Evolutionary conservation across 2,329 filamentous ascomycete genomes (phyloP), one percentile per base, ranked within the genome.

Genomic region (Ophiostoma pallidulum): DNA sequence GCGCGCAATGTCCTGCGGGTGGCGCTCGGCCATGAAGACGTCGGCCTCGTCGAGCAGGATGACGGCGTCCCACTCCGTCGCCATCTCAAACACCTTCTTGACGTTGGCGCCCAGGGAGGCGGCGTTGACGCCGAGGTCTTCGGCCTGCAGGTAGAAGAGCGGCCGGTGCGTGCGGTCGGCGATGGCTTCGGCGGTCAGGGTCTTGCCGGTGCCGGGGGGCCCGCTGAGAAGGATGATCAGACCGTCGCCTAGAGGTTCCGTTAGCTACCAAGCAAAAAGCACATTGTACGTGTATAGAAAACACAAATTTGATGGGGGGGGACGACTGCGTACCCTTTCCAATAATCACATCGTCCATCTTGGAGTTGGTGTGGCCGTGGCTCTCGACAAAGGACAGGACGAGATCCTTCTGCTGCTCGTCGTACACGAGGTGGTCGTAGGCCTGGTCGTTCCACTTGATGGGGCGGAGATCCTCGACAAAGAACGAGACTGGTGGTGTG

Each of bases 41-140:
- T 75, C 73, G 12, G 71, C 70, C 59, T 75, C 72, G 52, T 75
- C 73, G 8, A 75, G 64, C 12, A 77, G 62, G 29, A 75, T 57
- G 13, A 75, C 66, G 14, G 69, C 71, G 35, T 69, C 64, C 72
- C 73, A 77, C 24, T 66, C 64, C 1, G 66, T 64, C 1, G 71
- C 72, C 53, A 74, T 65, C 47, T 66, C 60, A 43, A 77, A 73
- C 22, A 66, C 62, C n/a, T 62, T 59, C 46, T 67, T 66, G 46
- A 78, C 58, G 33, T 69, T 68, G 31, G 64, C 59, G 20, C 72
- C 71, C 4, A 77, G 61, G 2, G 60, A 54, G 3, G 61, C 60
- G 1, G 72, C 62, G 20, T 62, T 63, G 50, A 64, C 64, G 28
- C 72, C 72, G 12, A 77, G 61, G 50, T 75, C 70, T 35, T 71